These are phyloP conservation scores for Pterocarpus santalinus DNA, from an alignment of 306 rosid species.

Conservation along the genomic window DNA sequence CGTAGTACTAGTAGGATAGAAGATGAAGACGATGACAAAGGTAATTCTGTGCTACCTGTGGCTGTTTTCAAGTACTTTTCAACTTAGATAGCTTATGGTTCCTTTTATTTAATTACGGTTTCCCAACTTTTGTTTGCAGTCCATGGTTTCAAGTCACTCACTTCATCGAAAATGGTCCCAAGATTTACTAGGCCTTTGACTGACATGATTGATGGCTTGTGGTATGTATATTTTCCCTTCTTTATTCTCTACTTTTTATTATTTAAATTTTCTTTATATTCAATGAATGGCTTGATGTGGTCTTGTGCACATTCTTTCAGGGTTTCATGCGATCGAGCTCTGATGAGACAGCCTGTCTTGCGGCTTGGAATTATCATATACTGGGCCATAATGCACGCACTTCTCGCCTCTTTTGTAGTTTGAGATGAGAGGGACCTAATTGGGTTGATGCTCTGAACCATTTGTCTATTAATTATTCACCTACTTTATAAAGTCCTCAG, in stretches of 20 bases:
- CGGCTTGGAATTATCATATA: conserved; percentile 90
- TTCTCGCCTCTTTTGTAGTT: conserved; percentile 79
- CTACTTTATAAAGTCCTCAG: conserved; percentile 15
- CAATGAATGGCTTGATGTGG: conserved; percentile 17
- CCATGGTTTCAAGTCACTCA: conserved; percentile 96
- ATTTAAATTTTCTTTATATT: conserved; percentile 5
- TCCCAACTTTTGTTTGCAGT: conserved; percentile 55
- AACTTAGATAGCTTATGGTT: conserved; percentile 5
- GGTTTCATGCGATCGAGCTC: conserved; percentile 95
- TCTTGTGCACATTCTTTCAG: conserved; percentile 49
- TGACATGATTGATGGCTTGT: conserved; percentile 93
- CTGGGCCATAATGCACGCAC: conserved; percentile 89
- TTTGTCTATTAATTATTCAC: conserved; percentile 21
- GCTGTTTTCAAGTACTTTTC: conserved; percentile 20
- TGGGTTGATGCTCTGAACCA: conserved; percentile 31
- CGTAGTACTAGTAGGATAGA: conserved; percentile 71
- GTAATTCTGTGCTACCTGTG: conserved; percentile 54
- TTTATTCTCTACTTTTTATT: neutral
- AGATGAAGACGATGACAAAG: conserved; percentile 96
- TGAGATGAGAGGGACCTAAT: conserved; percentile 61
- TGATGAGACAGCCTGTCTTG: conserved; percentile 88
- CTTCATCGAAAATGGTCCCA: conserved; percentile 87
- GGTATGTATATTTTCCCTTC: conserved; percentile 60
- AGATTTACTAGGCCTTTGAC: conserved; percentile 86
- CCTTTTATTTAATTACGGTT: conserved; percentile 37